A percentile compares a stretch with the other conserved stretches of the same genome.
Conservation (phyloP, 1,284 basidiomycete genomes). For the Trametes polyzona region DNA sequence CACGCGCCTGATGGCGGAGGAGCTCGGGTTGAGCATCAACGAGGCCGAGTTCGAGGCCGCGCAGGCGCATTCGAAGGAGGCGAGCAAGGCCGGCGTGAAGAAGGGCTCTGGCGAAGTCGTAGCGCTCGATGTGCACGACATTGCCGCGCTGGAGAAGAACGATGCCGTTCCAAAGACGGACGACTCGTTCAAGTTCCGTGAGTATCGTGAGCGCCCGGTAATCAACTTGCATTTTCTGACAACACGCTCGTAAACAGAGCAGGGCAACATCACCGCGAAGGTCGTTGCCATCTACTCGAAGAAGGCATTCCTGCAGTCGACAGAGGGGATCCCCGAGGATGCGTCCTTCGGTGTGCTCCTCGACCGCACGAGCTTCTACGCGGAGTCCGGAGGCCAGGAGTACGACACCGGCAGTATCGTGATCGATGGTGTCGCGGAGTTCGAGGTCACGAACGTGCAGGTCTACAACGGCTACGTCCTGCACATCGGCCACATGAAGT, state of each 20-base stretch:
- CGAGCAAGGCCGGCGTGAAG: slow-evolving; percentile 82
- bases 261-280: slow-evolving; percentile 76
- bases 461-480: slow-evolving; percentile 85
- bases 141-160: slow-evolving; percentile 87
- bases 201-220: slow-evolving; percentile 31
- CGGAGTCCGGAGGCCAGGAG: slow-evolving; percentile 97
- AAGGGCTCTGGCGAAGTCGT: slow-evolving; percentile 72
- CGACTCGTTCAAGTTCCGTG: slow-evolving; percentile 90
- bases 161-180: slow-evolving; percentile 89
- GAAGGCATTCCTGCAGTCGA: slow-evolving; percentile 77
- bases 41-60: slow-evolving; percentile 91
- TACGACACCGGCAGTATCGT: slow-evolving; percentile 95
- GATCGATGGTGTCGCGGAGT: slow-evolving; percentile 91
- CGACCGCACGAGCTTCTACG: slow-evolving; percentile 97
- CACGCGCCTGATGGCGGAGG: slow-evolving; percentile 97
- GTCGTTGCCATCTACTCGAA: slow-evolving; percentile 90
- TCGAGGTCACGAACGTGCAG: slow-evolving; percentile 94
- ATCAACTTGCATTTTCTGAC: background rate
- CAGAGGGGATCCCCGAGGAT: slow-evolving; percentile 64
- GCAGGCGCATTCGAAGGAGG: slow-evolving; percentile 87
- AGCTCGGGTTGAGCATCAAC: slow-evolving; percentile 86
- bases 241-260: slow-evolving; percentile 44
- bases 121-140: slow-evolving; percentile 96
- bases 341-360: slow-evolving; percentile 86
- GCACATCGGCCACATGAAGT: slow-evolving; percentile 88